A percentile compares a stretch with the other conserved stretches of the same genome.
Conservation (phyloP, 176 grass and related monocot species). For the Lolium rigidum region DNA sequence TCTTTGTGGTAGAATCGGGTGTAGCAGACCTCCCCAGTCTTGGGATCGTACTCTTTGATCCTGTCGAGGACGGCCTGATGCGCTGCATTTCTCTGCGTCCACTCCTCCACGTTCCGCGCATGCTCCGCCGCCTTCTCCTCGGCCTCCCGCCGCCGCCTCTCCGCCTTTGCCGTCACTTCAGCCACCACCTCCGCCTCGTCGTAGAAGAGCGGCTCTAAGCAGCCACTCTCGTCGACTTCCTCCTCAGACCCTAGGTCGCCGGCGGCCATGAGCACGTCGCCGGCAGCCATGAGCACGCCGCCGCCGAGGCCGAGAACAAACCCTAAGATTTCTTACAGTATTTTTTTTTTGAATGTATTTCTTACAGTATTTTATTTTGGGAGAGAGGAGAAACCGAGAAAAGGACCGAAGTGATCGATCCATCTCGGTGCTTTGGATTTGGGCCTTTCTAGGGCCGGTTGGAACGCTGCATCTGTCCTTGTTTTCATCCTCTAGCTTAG, state of each 20-base stretch:
- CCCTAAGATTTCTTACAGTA: background rate
- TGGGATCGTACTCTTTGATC: background rate
- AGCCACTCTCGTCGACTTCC: constrained; percentile 8
- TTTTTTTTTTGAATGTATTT: too few relatives aligned
- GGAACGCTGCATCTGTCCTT: too few relatives aligned
- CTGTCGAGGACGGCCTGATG: constrained; percentile 10
- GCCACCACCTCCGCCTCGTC: background rate
- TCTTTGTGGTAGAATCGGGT: constrained; percentile 9
- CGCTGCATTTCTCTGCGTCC: background rate
- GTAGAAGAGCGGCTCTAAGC: constrained; percentile 18
- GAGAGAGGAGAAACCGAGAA: too few relatives aligned
- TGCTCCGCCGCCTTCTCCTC: constrained; percentile 27
- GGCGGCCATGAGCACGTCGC: background rate
- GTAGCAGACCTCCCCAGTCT: background rate
- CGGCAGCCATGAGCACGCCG: background rate
- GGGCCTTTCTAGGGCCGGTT: too few relatives aligned
- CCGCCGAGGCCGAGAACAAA: background rate
- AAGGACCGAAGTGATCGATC: too few relatives aligned
- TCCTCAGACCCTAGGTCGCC: background rate
- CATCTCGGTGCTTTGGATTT: too few relatives aligned
- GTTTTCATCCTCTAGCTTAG: too few relatives aligned
- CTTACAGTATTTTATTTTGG: too few relatives aligned
- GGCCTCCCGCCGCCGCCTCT: background rate
- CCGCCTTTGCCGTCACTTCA: background rate
- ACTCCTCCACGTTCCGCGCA: constrained; percentile 4